Base-by-base conservation (phyloP, 2,329 filamentous ascomycete species). In the Ophiostoma tasmaniense region DNA sequence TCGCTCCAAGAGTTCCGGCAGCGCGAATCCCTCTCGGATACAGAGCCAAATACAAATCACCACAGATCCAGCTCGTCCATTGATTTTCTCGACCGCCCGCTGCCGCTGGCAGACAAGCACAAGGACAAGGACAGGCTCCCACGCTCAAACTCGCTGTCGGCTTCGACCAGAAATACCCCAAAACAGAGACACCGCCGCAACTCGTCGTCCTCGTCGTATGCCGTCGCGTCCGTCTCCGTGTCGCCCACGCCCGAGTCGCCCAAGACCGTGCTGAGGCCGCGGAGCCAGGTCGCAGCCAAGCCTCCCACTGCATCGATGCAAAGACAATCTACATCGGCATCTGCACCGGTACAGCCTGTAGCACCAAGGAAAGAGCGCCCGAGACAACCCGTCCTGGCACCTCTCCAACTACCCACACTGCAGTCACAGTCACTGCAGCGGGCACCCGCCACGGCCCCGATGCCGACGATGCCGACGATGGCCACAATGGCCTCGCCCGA, bases 201-300 rank as follows among this genome's bases (percentile, higher is more conserved):
- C 37, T 64, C 55, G 52, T 50, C 8, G 11, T 33, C 65, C 1
- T 66, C 68, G 20, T 66, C 68, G 25, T 69, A 33, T 33, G 33
- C 68, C 55, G 39, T 69, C 25, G 61, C 64, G 4, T 66, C 64
- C 8, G 33, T 33, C n/a, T n/a, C n/a, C n/a, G n/a, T n/a, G n/a
- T n/a, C n/a, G 33, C 5, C 33, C 33, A 33, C 33, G 33, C 33
- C 33, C 33, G 33, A 33, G 33, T 33, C 33, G 33, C 33, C 33
- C 33, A 33, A 33, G 33, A 33, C 33, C 2, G 33, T 33, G 33
- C 8, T 33, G 33, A 33, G 33, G 33, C 33, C 33, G 3, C 5
- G 33, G 33, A 33, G 33, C 8, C 33, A 33, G 33, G 33, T 33
- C 33, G 33, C 8, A 8, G n/a, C n/a, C n/a, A 33, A 33, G 33